phyloP scores from a whole-genome alignment of 1,284 basidiomycete species.

The Moesziomyces globuligerus region DNA sequence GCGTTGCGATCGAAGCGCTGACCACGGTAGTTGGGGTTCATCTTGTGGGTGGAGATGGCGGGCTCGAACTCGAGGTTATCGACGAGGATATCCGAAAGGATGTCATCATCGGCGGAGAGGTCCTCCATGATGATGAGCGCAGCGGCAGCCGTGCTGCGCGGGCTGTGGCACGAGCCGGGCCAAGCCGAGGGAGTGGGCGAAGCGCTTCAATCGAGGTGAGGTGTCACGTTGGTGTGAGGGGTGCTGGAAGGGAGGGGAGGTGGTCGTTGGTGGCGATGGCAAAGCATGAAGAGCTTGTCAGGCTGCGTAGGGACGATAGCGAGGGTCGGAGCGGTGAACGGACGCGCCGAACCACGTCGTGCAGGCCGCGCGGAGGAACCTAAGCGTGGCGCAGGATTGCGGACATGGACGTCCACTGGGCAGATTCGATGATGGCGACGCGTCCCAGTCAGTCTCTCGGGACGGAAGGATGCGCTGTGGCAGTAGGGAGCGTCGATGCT shows the following conservation, averaged over 20 bases:
- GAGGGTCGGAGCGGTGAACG: not conserved
- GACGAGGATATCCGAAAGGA: constrained; percentile 65
- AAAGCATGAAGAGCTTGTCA: constrained; percentile 35
- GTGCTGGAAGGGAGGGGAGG: constrained; percentile 6
- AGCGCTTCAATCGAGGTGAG: constrained; percentile 18
- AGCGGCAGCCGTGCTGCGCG: constrained; percentile 37
- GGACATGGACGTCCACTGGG: too few species aligned
- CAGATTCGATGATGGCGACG: too few species aligned
- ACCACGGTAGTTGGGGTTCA: constrained; percentile 63
- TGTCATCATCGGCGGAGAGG: constrained; percentile 65
- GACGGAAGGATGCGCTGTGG: too few species aligned
- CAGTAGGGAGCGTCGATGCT: too few species aligned
- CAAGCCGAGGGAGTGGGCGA: not conserved
- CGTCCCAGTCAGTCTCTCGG: too few species aligned
- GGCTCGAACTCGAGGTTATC: constrained; percentile 66
- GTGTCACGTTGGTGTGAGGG: constrained; percentile 4
- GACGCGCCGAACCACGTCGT: too few species aligned
- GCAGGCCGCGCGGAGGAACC: too few species aligned
- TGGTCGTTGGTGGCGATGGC: constrained; percentile 11
- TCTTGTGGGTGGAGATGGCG: constrained; percentile 66
- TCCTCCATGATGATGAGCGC: constrained; percentile 58
- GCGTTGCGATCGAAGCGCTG: constrained; percentile 60
- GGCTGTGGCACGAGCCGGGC: constrained; percentile 29
- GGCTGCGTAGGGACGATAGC: not conserved
- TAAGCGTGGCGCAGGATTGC: too few species aligned